phyloP scores from a whole-genome alignment of 2,329 filamentous ascomycete species.

The Ceratocystis destructans region DNA sequence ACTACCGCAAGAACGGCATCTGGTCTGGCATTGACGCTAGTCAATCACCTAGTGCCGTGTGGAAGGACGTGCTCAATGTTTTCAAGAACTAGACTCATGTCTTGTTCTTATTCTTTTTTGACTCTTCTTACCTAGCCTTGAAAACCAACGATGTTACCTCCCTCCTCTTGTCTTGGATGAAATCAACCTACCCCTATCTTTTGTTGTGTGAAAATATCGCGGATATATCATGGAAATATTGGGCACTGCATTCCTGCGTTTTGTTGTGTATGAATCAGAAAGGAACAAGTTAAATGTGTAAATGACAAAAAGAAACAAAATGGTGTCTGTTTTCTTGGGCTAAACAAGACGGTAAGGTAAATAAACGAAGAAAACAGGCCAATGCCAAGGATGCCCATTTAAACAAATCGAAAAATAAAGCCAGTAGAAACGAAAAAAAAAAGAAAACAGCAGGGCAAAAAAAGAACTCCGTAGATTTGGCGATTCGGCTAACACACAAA shows the following conservation, averaged over 20 bases:
- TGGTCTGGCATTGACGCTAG: slow-evolving; percentile 92
- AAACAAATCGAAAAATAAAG: too few relatives aligned
- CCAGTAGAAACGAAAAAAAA: not conserved
- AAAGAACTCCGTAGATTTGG: slow-evolving; percentile 5
- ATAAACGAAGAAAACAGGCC: not conserved
- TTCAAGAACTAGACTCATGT: slow-evolving; percentile 40
- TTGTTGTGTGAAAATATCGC: not conserved
- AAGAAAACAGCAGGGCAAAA: not conserved
- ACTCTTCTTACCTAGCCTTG: slow-evolving; percentile 4
- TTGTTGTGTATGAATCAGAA: not conserved
- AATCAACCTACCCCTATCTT: not conserved
- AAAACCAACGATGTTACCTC: slow-evolving; percentile 1
- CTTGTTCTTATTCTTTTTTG: slow-evolving; percentile 9
- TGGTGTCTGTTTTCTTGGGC: not conserved
- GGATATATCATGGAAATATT: not conserved
- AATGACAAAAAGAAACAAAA: not conserved
- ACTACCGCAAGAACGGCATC: slow-evolving; percentile 96
- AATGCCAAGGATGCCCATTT: too few relatives aligned
- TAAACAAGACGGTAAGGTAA: not conserved
- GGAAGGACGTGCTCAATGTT: slow-evolving; percentile 79
- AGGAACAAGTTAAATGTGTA: not conserved
- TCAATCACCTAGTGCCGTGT: slow-evolving; percentile 89
- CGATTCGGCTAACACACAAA: not conserved
- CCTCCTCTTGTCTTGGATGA: not conserved
- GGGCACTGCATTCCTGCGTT: not conserved